Evolutionary conservation across 441 rosid species (phyloP).

Genomic region (Aleurites moluccanus): DNA sequence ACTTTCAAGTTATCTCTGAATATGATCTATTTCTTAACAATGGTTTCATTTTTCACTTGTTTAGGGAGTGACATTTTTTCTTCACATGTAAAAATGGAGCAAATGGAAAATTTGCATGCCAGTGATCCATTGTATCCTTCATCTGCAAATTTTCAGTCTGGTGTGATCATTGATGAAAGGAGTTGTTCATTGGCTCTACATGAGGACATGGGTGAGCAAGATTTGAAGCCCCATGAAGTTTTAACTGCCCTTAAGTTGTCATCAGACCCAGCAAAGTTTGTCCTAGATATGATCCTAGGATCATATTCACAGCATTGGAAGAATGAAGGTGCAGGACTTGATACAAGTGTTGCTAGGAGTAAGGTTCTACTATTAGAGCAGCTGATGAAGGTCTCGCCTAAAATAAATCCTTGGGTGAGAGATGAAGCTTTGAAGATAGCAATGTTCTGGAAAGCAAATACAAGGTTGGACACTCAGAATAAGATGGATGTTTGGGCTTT

Average conservation of each 20-base stretch:
- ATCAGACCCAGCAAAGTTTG: conserved; percentile 45
- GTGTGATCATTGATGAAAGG: conserved; percentile 17
- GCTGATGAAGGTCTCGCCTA: conserved; percentile 30
- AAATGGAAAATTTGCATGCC: conserved; percentile 22
- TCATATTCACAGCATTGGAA: conserved; percentile 24
- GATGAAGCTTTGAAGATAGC: conserved; percentile 34
- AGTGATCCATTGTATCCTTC: conserved; percentile 21
- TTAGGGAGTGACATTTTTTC: conserved; percentile 14
- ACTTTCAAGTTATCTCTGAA: neutral
- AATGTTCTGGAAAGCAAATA: conserved; percentile 36
- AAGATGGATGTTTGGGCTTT: conserved; percentile 32
- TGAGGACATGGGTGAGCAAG: conserved; percentile 20
- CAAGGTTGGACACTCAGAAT: conserved; percentile 24
- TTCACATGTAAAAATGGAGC: conserved; percentile 28
- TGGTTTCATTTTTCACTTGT: neutral
- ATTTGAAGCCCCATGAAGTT: conserved; percentile 37
- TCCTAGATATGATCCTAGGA: conserved; percentile 40
- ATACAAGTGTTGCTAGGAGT: conserved; percentile 28
- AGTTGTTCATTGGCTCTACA: conserved; percentile 13
- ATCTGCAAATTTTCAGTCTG: conserved; percentile 19
- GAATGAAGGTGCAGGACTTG: conserved; percentile 27
- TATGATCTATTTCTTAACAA: neutral
- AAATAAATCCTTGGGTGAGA: conserved; percentile 30
- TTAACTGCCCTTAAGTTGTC: conserved; percentile 28
- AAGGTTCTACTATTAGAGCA: conserved; percentile 33